These are phyloP conservation scores for Nakaseomyces bracarensis DNA, from an alignment of 1,139 yeast species.

Conservation along the genomic window DNA sequence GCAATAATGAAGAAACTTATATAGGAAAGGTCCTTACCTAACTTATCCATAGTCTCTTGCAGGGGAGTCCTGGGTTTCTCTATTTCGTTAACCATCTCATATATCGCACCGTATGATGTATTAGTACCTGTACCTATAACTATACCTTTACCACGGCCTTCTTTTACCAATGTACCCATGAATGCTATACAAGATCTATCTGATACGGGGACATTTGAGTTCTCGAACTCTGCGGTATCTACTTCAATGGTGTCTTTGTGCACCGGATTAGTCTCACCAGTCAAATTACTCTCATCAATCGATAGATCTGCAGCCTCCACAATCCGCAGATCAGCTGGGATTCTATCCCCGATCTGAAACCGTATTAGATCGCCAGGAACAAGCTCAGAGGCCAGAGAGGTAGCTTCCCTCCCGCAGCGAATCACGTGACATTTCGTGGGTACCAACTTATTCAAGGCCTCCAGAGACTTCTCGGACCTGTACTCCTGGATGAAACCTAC, in stretches of 20 bases:
- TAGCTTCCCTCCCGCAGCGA: slow-evolving; percentile 65
- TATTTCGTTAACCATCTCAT: slow-evolving; percentile 86
- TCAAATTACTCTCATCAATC: slow-evolving; percentile 82
- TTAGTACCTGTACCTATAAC: slow-evolving; percentile 79
- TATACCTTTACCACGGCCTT: slow-evolving; percentile 84
- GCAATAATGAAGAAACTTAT: slow-evolving; percentile 81
- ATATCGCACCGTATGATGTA: slow-evolving; percentile 83
- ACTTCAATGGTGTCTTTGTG: slow-evolving; percentile 44
- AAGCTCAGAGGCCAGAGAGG: slow-evolving; percentile 69
- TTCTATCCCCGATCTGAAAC: slow-evolving; percentile 81
- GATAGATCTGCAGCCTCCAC: slow-evolving; percentile 66
- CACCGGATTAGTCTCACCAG: slow-evolving; percentile 88
- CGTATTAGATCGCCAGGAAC: slow-evolving; percentile 93
- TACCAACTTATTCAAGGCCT: slow-evolving; percentile 79
- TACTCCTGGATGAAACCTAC: slow-evolving; percentile 96
- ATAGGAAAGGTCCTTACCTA: slow-evolving; percentile 78
- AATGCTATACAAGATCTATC: slow-evolving; percentile 71
- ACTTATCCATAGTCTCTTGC: slow-evolving; percentile 85
- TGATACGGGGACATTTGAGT: slow-evolving; percentile 42
- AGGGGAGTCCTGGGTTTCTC: slow-evolving; percentile 94
- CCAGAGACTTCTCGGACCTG: slow-evolving; percentile 82
- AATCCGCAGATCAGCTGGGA: slow-evolving; percentile 86
- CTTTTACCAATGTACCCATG: slow-evolving; percentile 93
- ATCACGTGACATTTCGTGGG: slow-evolving; percentile 89
- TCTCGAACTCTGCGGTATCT: slow-evolving; percentile 21